Conservation (phyloP, 768 basidiomycete species). For the Boletus huronensis region DNA sequence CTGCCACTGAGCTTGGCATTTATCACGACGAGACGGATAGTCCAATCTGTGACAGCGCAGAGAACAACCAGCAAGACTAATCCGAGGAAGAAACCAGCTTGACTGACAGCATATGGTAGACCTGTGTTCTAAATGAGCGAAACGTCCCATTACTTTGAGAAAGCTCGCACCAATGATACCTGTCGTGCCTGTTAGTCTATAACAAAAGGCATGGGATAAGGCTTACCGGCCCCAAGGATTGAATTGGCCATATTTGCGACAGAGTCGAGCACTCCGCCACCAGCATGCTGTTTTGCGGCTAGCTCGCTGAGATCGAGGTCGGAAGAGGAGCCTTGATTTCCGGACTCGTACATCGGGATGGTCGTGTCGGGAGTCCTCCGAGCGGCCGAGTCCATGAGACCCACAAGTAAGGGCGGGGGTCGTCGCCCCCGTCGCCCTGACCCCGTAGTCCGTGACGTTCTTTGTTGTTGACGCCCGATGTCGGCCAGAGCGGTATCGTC, state of each 20-base stretch:
- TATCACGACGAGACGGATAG: slow-evolving; percentile 90
- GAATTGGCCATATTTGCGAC: slow-evolving; percentile 95
- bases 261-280: slow-evolving; percentile 75
- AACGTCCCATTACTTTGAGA: background rate
- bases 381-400: slow-evolving; percentile 61
- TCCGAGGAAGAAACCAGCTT: slow-evolving; percentile 92
- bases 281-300: slow-evolving; percentile 58
- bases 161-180: slow-evolving; percentile 66
- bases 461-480: slow-evolving; percentile 29
- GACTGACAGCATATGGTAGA: slow-evolving; percentile 88
- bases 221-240: slow-evolving; percentile 85
- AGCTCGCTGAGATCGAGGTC: slow-evolving; percentile 63
- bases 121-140: slow-evolving; percentile 43
- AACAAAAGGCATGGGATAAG: background rate
- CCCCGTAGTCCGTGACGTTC: slow-evolving; percentile 20
- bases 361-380: slow-evolving; percentile 57
- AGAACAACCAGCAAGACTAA: slow-evolving; percentile 76
- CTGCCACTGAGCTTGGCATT: slow-evolving; percentile 95
- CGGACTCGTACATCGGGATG: slow-evolving; percentile 42
- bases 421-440: slow-evolving; percentile 46
- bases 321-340: slow-evolving; percentile 29
- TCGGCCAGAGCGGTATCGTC: slow-evolving; percentile 47
- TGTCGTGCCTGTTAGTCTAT: slow-evolving; percentile 28
- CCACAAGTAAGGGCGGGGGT: slow-evolving; percentile 73
- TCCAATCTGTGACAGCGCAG: slow-evolving; percentile 93